Conservation (phyloP, 1,284 basidiomycete species). For the Microbotryum lychnidis-dioicae region DNA sequence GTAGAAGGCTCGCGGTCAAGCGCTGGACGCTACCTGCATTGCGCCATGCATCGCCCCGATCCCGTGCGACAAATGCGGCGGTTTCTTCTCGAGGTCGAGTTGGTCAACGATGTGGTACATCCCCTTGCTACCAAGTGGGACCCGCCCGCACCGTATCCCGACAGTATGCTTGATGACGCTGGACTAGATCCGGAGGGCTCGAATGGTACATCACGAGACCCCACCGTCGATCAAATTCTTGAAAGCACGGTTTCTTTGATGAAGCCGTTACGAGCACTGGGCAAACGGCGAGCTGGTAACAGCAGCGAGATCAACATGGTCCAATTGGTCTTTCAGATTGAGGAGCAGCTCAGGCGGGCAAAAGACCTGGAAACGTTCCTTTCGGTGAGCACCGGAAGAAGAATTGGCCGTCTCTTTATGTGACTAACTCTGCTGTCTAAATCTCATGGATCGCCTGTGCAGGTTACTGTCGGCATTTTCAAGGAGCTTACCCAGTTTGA, state of each 20-base stretch:
- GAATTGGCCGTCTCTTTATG: too few species aligned
- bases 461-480: conserved; percentile 1
- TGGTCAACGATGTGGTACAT: conserved; percentile 62
- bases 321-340: conserved; percentile 6
- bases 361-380: not conserved
- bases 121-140: conserved; percentile 46
- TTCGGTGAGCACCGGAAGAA: too few species aligned
- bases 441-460: too few species aligned
- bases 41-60: conserved; percentile 60
- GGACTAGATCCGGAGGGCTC: too few species aligned
- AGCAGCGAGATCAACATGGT: conserved; percentile 6
- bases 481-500: conserved; percentile 2
- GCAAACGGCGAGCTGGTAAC: not conserved
- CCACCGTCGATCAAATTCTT: not conserved
- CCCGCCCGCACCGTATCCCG: not conserved
- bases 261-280: conserved; percentile 1
- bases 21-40: not conserved
- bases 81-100: conserved; percentile 72
- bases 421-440: too few species aligned
- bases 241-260: conserved; percentile 1
- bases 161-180: too few species aligned
- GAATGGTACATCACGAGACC: too few species aligned
- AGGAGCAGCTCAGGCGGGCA: conserved; percentile 2
- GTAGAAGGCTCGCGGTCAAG: too few species aligned
- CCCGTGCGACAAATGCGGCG: conserved; percentile 38